Percentiles rank a stretch among this genome's conserved stretches.
Conservation (phyloP, 495 filamentous ascomycete species). For the Tuber aestivum region DNA sequence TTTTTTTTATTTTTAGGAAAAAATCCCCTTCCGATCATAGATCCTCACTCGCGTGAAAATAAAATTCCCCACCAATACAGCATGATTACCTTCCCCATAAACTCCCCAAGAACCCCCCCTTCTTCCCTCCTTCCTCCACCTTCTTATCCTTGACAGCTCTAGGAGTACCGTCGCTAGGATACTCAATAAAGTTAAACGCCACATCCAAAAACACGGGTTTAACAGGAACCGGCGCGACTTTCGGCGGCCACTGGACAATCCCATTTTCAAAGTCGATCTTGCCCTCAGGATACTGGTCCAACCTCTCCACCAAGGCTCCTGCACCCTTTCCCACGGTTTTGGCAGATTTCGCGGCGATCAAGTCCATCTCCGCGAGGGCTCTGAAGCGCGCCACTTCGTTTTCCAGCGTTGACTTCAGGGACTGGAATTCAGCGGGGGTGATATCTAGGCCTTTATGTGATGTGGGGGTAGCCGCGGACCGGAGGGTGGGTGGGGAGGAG, state of each 20-base stretch:
- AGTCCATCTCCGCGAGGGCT: conserved; percentile 73
- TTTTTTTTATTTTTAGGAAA: background rate
- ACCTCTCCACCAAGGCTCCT: conserved; percentile 59
- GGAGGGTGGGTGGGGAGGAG: conserved; percentile 44
- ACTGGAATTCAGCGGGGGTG: conserved; percentile 51
- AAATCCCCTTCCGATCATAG: background rate
- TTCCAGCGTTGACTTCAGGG: conserved; percentile 56
- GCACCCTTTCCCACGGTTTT: conserved; percentile 43
- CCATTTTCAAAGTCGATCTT: conserved; percentile 62
- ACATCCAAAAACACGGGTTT: conserved; percentile 96
- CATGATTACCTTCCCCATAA: conserved; percentile 40
- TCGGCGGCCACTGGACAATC: conserved; percentile 83
- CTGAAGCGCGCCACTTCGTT: conserved; percentile 68
- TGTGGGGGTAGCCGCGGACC: conserved; percentile 38
- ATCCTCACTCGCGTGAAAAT: background rate
- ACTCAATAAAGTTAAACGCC: conserved; percentile 96
- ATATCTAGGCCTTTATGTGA: conserved; percentile 51
- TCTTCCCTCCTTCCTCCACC: conserved; percentile 19
- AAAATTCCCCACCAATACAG: background rate
- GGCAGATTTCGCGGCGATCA: conserved; percentile 48
- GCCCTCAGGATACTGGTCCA: conserved; percentile 66
- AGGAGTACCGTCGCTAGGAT: conserved; percentile 56
- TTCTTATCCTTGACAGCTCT: conserved; percentile 19
- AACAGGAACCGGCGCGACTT: conserved; percentile 74
- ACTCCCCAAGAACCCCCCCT: conserved; percentile 40